phyloP scores from a whole-genome alignment of 2,329 filamentous ascomycete species.

The Cadophora malorum region DNA sequence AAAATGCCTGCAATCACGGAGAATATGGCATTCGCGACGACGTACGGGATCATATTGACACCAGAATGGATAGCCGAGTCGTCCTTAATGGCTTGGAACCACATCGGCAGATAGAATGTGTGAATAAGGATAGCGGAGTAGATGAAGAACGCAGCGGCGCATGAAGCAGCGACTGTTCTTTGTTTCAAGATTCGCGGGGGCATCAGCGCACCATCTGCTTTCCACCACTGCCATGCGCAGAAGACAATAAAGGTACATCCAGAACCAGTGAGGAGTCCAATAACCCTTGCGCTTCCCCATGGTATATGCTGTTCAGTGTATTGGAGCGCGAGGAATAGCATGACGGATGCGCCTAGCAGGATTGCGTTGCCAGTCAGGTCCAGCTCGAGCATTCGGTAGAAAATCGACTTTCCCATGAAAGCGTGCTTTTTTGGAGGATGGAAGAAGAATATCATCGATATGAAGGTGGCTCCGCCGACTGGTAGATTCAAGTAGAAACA shows the following conservation, averaged over 20 bases:
- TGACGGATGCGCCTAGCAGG: no score
- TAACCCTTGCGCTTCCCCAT: conserved; percentile 40
- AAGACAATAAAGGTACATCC: conserved; percentile 41
- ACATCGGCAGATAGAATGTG: conserved; percentile 39
- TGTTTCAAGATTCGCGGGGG: conserved; percentile 34
- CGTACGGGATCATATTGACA: conserved; percentile 38
- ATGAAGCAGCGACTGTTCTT: conserved; percentile 26
- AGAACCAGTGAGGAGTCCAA: conserved; percentile 44
- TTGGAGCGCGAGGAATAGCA: no score
- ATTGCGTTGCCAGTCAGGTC: not conserved
- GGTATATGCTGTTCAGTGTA: conserved; percentile 35
- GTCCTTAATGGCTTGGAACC: conserved; percentile 40
- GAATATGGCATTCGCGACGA: no score
- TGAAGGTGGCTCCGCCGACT: conserved; percentile 38
- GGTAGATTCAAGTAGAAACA: conserved; percentile 49
- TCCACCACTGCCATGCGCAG: conserved; percentile 46
- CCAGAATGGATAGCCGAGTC: conserved; percentile 33
- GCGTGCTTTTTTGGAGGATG: conserved; percentile 21
- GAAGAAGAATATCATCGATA: conserved; percentile 48
- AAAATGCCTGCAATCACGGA: no score
- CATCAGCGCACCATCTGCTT: conserved; percentile 56
- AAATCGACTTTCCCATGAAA: no score
- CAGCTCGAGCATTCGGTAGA: no score
- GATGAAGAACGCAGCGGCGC: conserved; percentile 37
- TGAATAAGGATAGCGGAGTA: conserved; percentile 29